A percentile compares a stretch with the other conserved stretches of the same genome.
phyloP scores from a whole-genome alignment of 176 grass and related monocot species.

The Urochloa ruziziensis region DNA sequence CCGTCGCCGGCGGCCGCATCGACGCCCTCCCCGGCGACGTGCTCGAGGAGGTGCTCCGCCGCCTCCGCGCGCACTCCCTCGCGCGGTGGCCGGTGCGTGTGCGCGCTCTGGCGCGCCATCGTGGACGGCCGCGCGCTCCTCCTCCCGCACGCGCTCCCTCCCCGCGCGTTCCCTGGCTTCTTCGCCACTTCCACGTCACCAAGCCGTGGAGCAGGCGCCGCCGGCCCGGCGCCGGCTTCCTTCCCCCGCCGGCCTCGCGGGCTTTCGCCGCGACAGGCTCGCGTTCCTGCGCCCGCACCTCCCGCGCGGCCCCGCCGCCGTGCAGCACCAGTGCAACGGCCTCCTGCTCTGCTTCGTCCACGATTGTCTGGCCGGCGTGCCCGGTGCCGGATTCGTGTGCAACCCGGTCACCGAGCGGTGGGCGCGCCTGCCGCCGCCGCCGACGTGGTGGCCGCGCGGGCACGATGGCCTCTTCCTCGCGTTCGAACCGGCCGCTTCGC shows the following conservation, averaged over 20 bases:
- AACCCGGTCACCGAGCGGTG: conserved; percentile 20
- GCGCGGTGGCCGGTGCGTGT: conserved; percentile 14
- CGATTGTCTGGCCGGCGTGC: background rate
- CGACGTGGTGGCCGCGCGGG: background rate
- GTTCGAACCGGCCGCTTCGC: background rate
- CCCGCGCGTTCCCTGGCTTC: background rate
- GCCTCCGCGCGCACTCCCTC: background rate
- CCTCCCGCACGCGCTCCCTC: background rate
- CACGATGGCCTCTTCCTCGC: background rate
- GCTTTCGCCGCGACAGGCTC: background rate
- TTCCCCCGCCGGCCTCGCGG: background rate
- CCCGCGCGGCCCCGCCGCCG: background rate
- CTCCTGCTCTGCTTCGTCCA: conserved; percentile 22
- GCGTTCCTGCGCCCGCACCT: conserved; percentile 9
- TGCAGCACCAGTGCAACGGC: conserved; percentile 7
- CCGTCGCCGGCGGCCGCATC: background rate
- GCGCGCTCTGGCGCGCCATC: background rate
- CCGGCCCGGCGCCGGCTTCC: background rate
- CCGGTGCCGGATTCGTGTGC: background rate
- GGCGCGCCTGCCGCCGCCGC: conserved; percentile 1
- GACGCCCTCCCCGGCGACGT: conserved; percentile 1
- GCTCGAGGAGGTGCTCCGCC: background rate
- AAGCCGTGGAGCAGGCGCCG: background rate
- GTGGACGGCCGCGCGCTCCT: conserved; percentile 1
- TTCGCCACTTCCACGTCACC: background rate